Base-by-base conservation (phyloP, 139 green algal genomes). In the Monoraphidium neglectum region DNA sequence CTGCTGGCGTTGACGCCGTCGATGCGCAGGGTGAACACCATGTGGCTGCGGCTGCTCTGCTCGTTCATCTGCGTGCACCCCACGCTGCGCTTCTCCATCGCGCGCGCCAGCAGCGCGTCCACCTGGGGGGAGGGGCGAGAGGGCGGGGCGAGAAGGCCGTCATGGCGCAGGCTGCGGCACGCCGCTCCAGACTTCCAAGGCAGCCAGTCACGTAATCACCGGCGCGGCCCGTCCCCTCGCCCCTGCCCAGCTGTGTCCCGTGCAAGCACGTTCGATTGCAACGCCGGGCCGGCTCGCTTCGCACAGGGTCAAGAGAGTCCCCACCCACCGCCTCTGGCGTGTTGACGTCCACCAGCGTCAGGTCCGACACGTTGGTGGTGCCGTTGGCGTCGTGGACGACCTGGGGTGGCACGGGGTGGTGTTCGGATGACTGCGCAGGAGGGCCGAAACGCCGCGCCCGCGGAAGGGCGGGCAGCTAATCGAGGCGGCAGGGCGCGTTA, bases 61-160 rank as follows among this genome's bases (percentile, higher is more conserved):
- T 95, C 92, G 82, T 99, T 99, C 74, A 98, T 95, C 28, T 84
- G 80, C 13, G 95, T 98, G 81, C 89, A 90, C 24, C 90, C 92
- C 6, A 95, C 90, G 12, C 78, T 49, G 64, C 88, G 70, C 78
- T 89, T 89, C 38, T 91, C 82, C 88, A 93, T 90, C 28, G 88
- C 88, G 46, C 85, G 75, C 0, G 59, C 28, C 40, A 93, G 76
- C 61, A 93, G 76, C 23, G 80, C 69, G n/a, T 85, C 79, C 24
- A 79, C 79, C 36, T 82, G 53, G 36, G 68, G 70, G 38, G 30
- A 51, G n/a, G 21, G 18, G n/a, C n/a, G 18, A n/a, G 51, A 60
- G 23, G 51, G 18, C 51, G 51, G 18, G 51, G 23, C 51, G 51
- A 60, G 18, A 60, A 60, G 18, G 51, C 23, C 23, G 18, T 23